Evolutionary conservation across 306 rosid species (phyloP).

Genomic region (Corylus americana): DNA sequence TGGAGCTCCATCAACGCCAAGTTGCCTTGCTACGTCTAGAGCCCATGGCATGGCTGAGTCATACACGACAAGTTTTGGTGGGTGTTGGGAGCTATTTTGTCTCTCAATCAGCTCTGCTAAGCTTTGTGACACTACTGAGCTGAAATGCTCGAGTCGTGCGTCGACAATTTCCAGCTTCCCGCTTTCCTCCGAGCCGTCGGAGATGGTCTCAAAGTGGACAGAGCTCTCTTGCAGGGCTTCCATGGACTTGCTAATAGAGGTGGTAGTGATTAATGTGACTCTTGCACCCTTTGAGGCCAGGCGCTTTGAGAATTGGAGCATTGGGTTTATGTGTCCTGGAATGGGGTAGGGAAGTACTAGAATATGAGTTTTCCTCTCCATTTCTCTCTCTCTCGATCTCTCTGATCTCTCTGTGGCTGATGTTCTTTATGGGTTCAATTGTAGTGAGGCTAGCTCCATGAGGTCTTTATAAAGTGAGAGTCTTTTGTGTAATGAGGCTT

Average conservation of each 20-base stretch:
- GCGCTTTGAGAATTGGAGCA: constrained; percentile 32
- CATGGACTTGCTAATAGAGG: not conserved
- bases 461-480: no score
- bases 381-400: not conserved
- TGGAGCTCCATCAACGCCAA: constrained; percentile 27
- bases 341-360: constrained; percentile 25
- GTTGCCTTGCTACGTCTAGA: constrained; percentile 22
- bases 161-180: not conserved
- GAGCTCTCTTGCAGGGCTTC: constrained; percentile 2
- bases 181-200: constrained; percentile 22
- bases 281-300: constrained; percentile 22
- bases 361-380: constrained; percentile 2
- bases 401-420: not conserved
- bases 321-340: constrained; percentile 38
- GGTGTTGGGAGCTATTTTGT: not conserved
- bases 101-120: not conserved
- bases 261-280: constrained; percentile 25
- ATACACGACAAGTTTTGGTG: constrained; percentile 12
- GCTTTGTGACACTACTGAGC: not conserved
- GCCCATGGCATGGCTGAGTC: constrained; percentile 37
- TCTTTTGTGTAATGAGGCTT: no score
- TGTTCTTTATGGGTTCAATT: no score
- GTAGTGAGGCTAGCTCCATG: no score
- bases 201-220: constrained; percentile 11
- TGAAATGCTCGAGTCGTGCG: not conserved